Evolutionary conservation across 495 filamentous ascomycete genomes (phyloP), one percentile per base, ranked within the genome.

Genomic region (Neurospora sp.): DNA sequence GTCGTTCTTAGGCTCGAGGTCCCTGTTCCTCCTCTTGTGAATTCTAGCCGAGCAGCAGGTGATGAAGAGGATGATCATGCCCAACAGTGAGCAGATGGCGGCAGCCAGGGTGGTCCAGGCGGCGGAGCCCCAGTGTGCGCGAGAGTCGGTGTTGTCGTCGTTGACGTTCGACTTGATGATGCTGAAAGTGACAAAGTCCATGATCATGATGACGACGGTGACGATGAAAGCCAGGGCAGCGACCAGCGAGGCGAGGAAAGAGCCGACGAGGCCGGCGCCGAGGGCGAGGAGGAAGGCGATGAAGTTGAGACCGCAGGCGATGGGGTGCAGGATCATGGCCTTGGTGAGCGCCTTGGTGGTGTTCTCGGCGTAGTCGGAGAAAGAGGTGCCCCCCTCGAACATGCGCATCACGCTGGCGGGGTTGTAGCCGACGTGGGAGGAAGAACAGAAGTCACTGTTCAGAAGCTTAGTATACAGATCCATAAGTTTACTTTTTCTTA

Each of bases 261-360:
- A 84, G 38, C 87, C 88, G 69, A 87, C 78, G 62, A 88, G 66
- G 42, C 88, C 88, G 37, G 87, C 81, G 76, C 87, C 86, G 75
- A 87, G 79, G 9, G 84, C 82, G 70, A 88, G 78, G 31, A 88
- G 72, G 83, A 90, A 90, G 71, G 88, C 84, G 78, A 90, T 85
- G 82, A 90, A 89, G 73, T 84, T 82, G 18, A 90, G 73, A 23
- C 82, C 88, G 71, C 84, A 86, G 5, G 85, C 88, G 79, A 90
- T 83, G 11, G 89, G 88, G 81, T 90, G 88, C 69, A 90, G 83
- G 71, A 90, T 76, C 86, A 90, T 86, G 70, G 85, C 87, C 70
- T 81, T 82, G 18, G 89, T 90, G 7, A 90, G 82, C 0, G 75
- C 78, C 41, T 81, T 80, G n/a, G 86, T 75, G 31, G 86, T 85